phyloP scores from a whole-genome alignment of 768 basidiomycete genomes.

The Strobilomyces echinocephalus region DNA sequence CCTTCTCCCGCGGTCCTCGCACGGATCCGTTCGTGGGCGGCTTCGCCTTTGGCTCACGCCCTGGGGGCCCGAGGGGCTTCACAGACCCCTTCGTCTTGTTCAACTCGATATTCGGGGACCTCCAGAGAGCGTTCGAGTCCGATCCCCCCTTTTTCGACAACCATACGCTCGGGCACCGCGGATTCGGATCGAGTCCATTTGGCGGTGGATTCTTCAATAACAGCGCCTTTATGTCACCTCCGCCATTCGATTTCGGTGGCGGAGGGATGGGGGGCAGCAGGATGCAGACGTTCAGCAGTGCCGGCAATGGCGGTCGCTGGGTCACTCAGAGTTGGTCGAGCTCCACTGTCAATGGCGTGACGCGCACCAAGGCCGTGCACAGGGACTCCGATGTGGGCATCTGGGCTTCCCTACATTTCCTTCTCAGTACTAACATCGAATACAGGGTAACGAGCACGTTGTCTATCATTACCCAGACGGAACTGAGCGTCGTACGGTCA shows the following conservation, averaged over 20 bases:
- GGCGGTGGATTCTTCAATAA: slow-evolving; percentile 12
- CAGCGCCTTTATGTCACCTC: slow-evolving; percentile 3
- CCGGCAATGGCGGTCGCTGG: slow-evolving; percentile 32
- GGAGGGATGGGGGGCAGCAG: slow-evolving; percentile 13
- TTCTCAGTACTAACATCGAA: slow-evolving; percentile 3
- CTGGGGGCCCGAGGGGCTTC: slow-evolving; percentile 36
- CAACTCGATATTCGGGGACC: slow-evolving; percentile 61
- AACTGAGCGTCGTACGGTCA: slow-evolving; percentile 58
- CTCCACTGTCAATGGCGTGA: slow-evolving; percentile 62
- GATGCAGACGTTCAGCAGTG: slow-evolving; percentile 9
- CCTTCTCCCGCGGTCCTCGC: slow-evolving; percentile 22
- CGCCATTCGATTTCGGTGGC: slow-evolving; percentile 11
- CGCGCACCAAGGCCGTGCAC: slow-evolving; percentile 50
- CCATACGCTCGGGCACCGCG: slow-evolving; percentile 13
- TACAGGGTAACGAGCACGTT: slow-evolving; percentile 71
- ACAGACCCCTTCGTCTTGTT: slow-evolving; percentile 76
- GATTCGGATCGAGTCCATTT: slow-evolving; percentile 11
- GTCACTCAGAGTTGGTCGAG: slow-evolving; percentile 53
- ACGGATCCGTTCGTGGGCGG: slow-evolving; percentile 24
- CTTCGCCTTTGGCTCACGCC: slow-evolving; percentile 17
- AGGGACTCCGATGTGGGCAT: slow-evolving; percentile 54
- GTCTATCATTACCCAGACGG: slow-evolving; percentile 65
- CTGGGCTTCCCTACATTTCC: not conserved
- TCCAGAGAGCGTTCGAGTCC: slow-evolving; percentile 30
- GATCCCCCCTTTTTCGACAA: slow-evolving; percentile 38